Base-by-base conservation (phyloP, 2,329 filamentous ascomycete genomes). In the Daldinia sp. region DNA sequence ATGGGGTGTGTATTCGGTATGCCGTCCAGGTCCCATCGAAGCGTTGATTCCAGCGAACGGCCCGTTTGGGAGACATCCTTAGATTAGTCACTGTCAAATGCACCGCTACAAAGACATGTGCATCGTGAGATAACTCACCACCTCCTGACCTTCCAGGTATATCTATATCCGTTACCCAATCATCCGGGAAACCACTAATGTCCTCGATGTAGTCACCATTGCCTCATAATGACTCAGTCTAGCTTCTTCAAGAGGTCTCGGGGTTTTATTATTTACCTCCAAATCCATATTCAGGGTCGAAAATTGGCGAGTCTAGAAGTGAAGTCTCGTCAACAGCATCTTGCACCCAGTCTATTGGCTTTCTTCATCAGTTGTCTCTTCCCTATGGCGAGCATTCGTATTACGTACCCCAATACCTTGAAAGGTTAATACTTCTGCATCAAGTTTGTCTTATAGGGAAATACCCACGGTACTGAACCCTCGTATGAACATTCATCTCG, bases 1-100 rank as follows among this genome's bases (percentile, higher is more conserved):
- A 55, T 70, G 75, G 4, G 75, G 75, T 53, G 64, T 72, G 32
- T 77, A 73, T 4, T 56, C 56, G 3, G 64, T 68, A 54, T 63
- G 47, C 11, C 60, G 57, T 8, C 72, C 70, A 3, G 73, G 75
- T 27, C 76, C 72, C 57, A 76, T 71, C 10, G 73, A 71, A 37
- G 74, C 64, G 1, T 66, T 70, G n/a, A 72, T 61, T 41, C 72
- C 70, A 2, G 58, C 47, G 59, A 76, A 76, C 9, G 72, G 71
- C 13, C 75, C 75, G 41, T 72, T 58, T 1, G 53, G 27, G 25
- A 76, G 62, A 49, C 75, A 77, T 19, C 63, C 58, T 65, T 45
- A 21, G 11, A 49, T 35, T 5, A 41, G 37, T 15, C 32, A 19
- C 11, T 7, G n/a, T 47, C 50, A 48, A 19, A 13, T 58, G 9